Conservation (phyloP, 2,329 filamentous ascomycete genomes). For the Cyclaneusma minus region DNA sequence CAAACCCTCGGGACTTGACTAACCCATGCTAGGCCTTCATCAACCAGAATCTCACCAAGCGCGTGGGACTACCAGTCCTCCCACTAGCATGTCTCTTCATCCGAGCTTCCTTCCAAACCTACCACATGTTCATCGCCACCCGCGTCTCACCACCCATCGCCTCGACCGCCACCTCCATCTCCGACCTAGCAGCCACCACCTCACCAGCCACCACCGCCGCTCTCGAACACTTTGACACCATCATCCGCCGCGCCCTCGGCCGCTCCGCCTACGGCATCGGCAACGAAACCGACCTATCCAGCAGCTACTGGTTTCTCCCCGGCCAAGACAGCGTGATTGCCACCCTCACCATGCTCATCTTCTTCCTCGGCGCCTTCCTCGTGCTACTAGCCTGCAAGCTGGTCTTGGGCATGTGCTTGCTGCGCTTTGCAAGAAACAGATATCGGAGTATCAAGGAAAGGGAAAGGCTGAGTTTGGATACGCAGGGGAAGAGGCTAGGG, state of each 20-base stretch:
- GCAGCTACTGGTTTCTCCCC: slow-evolving; percentile 17
- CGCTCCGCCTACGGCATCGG: slow-evolving; percentile 49
- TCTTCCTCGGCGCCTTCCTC: slow-evolving; percentile 75
- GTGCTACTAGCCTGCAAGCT: slow-evolving; percentile 75
- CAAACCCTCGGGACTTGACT: slow-evolving; percentile 6
- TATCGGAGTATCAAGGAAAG: slow-evolving; percentile 68
- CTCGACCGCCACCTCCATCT: slow-evolving; percentile 47
- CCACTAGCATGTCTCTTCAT: slow-evolving; percentile 92
- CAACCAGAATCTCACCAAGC: slow-evolving; percentile 76
- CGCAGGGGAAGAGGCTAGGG: slow-evolving; percentile 60
- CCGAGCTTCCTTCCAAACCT: slow-evolving; percentile 84
- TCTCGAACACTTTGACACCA: slow-evolving; percentile 61
- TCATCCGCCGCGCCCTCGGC: slow-evolving; percentile 64
- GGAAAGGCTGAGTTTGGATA: slow-evolving; percentile 42
- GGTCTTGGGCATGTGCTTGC: slow-evolving; percentile 71
- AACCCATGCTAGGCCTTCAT: slow-evolving; percentile 55
- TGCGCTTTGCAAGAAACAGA: slow-evolving; percentile 63
- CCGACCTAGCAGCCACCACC: slow-evolving; percentile 40
- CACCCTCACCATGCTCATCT: slow-evolving; percentile 63
- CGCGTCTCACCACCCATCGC: slow-evolving; percentile 63
- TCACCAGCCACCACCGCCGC: slow-evolving; percentile 66
- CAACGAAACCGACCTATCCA: slow-evolving; percentile 15
- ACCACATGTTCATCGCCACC: slow-evolving; percentile 92
- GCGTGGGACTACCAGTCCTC: slow-evolving; percentile 80
- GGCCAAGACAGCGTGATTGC: slow-evolving; percentile 58